A percentile compares a stretch with the other conserved stretches of the same genome.
phyloP scores from a whole-genome alignment of 2,329 filamentous ascomycete species.

The Arachnomyces sp. region DNA sequence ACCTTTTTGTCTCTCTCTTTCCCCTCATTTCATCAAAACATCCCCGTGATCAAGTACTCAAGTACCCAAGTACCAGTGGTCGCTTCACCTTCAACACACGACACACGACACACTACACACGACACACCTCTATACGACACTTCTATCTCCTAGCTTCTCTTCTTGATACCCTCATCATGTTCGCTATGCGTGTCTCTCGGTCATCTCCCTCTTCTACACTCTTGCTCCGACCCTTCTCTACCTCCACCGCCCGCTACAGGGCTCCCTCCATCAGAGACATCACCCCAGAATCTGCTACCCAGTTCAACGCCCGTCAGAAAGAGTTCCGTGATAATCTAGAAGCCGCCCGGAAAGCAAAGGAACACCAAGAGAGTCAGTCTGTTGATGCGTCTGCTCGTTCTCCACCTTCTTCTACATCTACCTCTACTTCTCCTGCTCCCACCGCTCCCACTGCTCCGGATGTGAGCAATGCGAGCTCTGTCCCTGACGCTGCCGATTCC shows the following conservation, averaged over 20 bases:
- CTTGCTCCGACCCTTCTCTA: slow-evolving; percentile 52
- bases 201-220: slow-evolving; percentile 37
- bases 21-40: no score
- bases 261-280: slow-evolving; percentile 83
- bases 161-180: slow-evolving; percentile 25
- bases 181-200: slow-evolving; percentile 44
- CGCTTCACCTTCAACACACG: not conserved
- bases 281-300: slow-evolving; percentile 60
- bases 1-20: not conserved
- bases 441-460: slow-evolving; percentile 36
- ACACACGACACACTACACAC: not conserved
- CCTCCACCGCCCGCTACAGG: slow-evolving; percentile 43
- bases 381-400: slow-evolving; percentile 41
- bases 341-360: slow-evolving; percentile 66
- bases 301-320: slow-evolving; percentile 77
- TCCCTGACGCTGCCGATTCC: slow-evolving; percentile 34
- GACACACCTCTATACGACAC: slow-evolving; percentile 1
- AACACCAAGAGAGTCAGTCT: slow-evolving; percentile 76
- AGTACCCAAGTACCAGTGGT: no score
- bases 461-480: slow-evolving; percentile 39
- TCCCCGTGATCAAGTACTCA: no score
- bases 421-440: slow-evolving; percentile 24
- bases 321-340: slow-evolving; percentile 77
- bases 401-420: slow-evolving; percentile 30
- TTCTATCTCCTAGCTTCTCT: slow-evolving; percentile 5